Conservation (phyloP, 768 basidiomycete species). For the Rubroboletus pulcherrimus region DNA sequence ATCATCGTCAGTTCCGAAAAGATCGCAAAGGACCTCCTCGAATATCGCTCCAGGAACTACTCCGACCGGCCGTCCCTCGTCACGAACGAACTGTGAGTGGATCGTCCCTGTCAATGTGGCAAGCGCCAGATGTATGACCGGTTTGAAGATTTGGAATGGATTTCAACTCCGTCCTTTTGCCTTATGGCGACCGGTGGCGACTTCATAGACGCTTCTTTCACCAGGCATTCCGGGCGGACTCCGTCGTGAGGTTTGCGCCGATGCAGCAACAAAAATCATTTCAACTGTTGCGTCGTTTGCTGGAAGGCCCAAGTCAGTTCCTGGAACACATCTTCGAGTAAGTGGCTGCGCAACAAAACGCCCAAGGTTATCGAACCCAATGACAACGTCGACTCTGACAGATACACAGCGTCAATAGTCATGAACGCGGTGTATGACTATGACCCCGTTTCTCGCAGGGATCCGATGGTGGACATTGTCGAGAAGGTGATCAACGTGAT, state of each 20-base stretch:
- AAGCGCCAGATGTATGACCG: not conserved
- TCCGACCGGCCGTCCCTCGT: constrained; percentile 43
- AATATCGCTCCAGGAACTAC: constrained; percentile 42
- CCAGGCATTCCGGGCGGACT: constrained; percentile 15
- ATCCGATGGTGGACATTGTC: constrained; percentile 9
- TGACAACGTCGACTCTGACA: not conserved
- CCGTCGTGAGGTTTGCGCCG: constrained; percentile 21
- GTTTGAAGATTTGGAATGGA: constrained; percentile 10
- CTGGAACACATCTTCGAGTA: constrained; percentile 33
- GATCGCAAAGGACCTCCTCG: constrained; percentile 44
- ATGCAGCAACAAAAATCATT: constrained; percentile 29
- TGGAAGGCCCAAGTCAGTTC: constrained; percentile 30
- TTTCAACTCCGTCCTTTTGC: constrained; percentile 18
- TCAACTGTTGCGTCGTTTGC: constrained; percentile 27
- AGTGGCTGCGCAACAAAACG: not conserved
- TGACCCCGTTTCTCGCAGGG: constrained; percentile 10
- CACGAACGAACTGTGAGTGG: constrained; percentile 12
- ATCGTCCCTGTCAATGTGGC: not conserved
- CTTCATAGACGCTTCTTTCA: constrained; percentile 26
- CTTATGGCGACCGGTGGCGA: constrained; percentile 32
- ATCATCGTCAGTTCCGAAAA: constrained; percentile 43
- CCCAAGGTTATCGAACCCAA: not conserved
- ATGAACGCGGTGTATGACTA: constrained; percentile 14
- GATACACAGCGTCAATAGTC: constrained; percentile 11
- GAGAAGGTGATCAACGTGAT: constrained; percentile 4